A percentile compares a stretch with the other conserved stretches of the same genome.
These are phyloP conservation scores for Cutaneotrichosporon curvatum DNA, from an alignment of 1,284 basidiomycete species.

Conservation along the genomic window DNA sequence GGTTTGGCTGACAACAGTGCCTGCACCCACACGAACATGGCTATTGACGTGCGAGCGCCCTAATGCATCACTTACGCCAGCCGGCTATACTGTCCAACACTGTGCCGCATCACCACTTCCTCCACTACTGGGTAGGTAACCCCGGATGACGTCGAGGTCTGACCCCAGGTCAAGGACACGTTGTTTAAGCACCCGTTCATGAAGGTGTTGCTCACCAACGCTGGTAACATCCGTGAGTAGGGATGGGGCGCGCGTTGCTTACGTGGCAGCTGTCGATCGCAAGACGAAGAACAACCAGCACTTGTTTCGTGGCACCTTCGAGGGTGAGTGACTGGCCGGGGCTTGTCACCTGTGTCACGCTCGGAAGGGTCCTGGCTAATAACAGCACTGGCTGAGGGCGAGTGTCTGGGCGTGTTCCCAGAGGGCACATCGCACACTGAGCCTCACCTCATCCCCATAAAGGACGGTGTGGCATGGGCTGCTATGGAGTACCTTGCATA, in stretches of 20 bases:
- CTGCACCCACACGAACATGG: conserved; percentile 87
- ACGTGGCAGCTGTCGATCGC: conserved; percentile 67
- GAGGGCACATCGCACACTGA: conserved; percentile 74
- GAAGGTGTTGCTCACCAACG: conserved; percentile 68
- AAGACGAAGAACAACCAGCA: conserved; percentile 82
- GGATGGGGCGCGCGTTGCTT: neutral
- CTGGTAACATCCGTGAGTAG: conserved; percentile 68
- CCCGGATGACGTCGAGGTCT: neutral
- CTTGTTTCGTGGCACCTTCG: conserved; percentile 84
- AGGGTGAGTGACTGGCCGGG: conserved; percentile 42
- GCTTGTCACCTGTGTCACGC: too few relatives aligned
- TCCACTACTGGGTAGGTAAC: conserved; percentile 88
- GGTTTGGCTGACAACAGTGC: conserved; percentile 51
- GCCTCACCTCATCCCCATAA: conserved; percentile 84
- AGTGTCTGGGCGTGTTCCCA: conserved; percentile 85
- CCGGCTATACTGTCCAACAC: conserved; percentile 42
- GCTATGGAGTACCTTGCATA: conserved; percentile 86
- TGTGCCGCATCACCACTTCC: conserved; percentile 35
- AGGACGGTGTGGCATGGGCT: conserved; percentile 93
- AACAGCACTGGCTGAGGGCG: conserved; percentile 60
- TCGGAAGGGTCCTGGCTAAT: neutral
- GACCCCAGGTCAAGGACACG: conserved; percentile 46
- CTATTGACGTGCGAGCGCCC: conserved; percentile 64
- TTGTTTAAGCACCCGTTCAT: conserved; percentile 72
- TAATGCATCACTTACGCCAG: conserved; percentile 18